A percentile compares a stretch with the other conserved stretches of the same genome.
Evolutionary conservation across 306 rosid species (phyloP).

Genomic region (Ormosia semicastrata): DNA sequence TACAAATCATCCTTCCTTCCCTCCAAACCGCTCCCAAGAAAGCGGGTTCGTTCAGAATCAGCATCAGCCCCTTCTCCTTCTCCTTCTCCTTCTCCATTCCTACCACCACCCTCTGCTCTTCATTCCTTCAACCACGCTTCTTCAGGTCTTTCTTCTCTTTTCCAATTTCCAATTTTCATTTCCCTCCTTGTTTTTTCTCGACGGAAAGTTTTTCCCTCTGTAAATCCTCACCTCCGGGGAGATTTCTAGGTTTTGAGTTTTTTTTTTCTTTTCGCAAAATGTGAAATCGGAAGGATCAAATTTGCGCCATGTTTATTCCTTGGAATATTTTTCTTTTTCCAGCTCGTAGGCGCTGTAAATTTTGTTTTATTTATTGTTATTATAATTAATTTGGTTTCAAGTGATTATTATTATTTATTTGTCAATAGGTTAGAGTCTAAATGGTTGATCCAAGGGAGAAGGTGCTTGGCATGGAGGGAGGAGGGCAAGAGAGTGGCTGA

Average conservation of each 20-base stretch:
- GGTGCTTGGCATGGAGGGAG: slow-evolving; percentile 18
- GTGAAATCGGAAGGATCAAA: background rate
- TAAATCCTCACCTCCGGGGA: background rate
- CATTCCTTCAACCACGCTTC: too few relatives aligned
- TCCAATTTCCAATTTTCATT: too few relatives aligned
- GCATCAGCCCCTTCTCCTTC: too few relatives aligned
- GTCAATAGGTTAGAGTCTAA: slow-evolving; percentile 34
- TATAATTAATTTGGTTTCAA: background rate
- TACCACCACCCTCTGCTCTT: too few relatives aligned
- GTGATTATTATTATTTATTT: background rate
- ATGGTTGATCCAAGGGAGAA: slow-evolving; percentile 28
- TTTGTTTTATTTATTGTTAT: background rate
- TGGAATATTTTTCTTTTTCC: background rate
- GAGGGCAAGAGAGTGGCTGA: slow-evolving; percentile 21
- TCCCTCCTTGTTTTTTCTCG: background rate
- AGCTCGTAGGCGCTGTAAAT: background rate
- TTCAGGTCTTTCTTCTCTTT: too few relatives aligned
- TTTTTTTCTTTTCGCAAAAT: too few relatives aligned
- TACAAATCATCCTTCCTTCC: background rate
- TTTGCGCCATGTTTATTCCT: background rate
- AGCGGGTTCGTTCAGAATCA: background rate
- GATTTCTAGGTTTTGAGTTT: background rate
- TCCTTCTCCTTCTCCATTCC: too few relatives aligned
- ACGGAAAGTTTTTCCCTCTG: background rate
- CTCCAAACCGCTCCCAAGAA: background rate